Evolutionary conservation across 768 basidiomycete genomes (phyloP).

Genomic region (Sistotremastrum suecicum): DNA sequence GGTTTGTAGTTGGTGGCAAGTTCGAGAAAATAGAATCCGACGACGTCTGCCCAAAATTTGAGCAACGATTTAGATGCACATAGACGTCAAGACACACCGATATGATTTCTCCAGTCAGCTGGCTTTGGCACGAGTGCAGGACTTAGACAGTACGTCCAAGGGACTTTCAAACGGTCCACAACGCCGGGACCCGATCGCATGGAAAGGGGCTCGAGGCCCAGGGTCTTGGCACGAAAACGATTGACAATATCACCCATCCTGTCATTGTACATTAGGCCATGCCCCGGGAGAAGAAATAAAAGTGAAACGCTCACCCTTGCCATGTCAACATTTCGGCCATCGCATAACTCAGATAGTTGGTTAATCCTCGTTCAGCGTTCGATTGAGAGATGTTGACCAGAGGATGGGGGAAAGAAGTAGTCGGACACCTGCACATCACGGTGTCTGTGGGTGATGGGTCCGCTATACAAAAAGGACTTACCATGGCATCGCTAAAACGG

Average conservation of each 20-base stretch:
- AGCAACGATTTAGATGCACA: neutral
- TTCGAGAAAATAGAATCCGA: slow-evolving; percentile 52
- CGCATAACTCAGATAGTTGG: slow-evolving; percentile 44
- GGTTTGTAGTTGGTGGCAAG: slow-evolving; percentile 35
- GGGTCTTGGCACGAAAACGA: slow-evolving; percentile 32
- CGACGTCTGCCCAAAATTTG: slow-evolving; percentile 28
- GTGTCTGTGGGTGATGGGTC: slow-evolving; percentile 1
- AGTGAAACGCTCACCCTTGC: slow-evolving; percentile 30
- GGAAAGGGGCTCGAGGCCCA: slow-evolving; percentile 35
- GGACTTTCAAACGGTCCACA: slow-evolving; percentile 37
- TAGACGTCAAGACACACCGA: slow-evolving; percentile 23
- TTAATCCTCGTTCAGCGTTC: slow-evolving; percentile 38
- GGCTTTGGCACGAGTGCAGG: slow-evolving; percentile 45
- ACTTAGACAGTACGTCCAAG: slow-evolving; percentile 54
- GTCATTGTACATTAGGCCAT: slow-evolving; percentile 1
- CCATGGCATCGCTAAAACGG: slow-evolving; percentile 49
- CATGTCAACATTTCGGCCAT: slow-evolving; percentile 47
- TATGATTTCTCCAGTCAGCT: slow-evolving; percentile 46
- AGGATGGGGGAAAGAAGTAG: slow-evolving; percentile 44
- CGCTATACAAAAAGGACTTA: slow-evolving; percentile 7
- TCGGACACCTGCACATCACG: slow-evolving; percentile 27
- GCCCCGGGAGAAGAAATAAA: neutral
- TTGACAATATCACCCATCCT: slow-evolving; percentile 50
- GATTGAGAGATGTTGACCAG: slow-evolving; percentile 42
- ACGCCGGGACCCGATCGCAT: slow-evolving; percentile 36